A percentile compares a stretch with the other conserved stretches of the same genome.
phyloP scores from a whole-genome alignment of 192 early-diverging fungal species.

The Thoreauomyces humboldtii region DNA sequence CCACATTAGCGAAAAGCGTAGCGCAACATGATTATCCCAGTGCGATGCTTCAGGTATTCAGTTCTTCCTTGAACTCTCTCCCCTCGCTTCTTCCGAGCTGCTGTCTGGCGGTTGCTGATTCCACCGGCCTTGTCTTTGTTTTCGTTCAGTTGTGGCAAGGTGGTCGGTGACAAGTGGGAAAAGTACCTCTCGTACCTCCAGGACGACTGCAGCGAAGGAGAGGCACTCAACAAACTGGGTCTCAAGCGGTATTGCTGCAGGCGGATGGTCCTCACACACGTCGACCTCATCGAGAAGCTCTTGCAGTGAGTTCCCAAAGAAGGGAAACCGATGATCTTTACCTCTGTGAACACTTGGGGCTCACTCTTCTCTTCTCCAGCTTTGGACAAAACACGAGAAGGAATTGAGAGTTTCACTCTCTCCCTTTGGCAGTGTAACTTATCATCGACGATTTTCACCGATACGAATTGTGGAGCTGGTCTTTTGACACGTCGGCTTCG shows the following conservation, averaged over 20 bases:
- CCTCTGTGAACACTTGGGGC: not conserved
- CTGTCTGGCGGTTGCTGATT: not conserved
- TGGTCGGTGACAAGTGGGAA: conserved; percentile 98
- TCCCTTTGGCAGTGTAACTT: too few relatives aligned
- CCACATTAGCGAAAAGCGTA: too few relatives aligned
- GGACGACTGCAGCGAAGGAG: conserved; percentile 73
- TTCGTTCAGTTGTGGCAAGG: conserved; percentile 79
- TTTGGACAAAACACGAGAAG: conserved; percentile 25
- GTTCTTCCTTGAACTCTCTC: not conserved
- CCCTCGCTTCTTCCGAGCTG: not conserved
- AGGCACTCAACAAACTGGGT: conserved; percentile 52
- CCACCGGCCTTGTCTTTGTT: not conserved
- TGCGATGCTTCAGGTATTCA: conserved; percentile 88
- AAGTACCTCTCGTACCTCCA: conserved; percentile 78
- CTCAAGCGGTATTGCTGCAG: conserved; percentile 91
- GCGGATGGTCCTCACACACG: conserved; percentile 96
- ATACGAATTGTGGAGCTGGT: too few relatives aligned
- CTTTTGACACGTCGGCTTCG: too few relatives aligned
- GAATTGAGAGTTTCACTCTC: conserved; percentile 8
- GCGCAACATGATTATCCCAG: conserved; percentile 97
- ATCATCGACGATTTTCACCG: too few relatives aligned
- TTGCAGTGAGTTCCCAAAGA: conserved; percentile 71
- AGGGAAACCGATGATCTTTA: too few relatives aligned
- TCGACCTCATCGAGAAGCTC: conserved; percentile 98
- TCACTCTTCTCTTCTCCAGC: conserved; percentile 2